Evolutionary conservation across 306 rosid species (phyloP), one percentile per base, ranked within the genome.

Genomic region (Adenanthera pavonina): DNA sequence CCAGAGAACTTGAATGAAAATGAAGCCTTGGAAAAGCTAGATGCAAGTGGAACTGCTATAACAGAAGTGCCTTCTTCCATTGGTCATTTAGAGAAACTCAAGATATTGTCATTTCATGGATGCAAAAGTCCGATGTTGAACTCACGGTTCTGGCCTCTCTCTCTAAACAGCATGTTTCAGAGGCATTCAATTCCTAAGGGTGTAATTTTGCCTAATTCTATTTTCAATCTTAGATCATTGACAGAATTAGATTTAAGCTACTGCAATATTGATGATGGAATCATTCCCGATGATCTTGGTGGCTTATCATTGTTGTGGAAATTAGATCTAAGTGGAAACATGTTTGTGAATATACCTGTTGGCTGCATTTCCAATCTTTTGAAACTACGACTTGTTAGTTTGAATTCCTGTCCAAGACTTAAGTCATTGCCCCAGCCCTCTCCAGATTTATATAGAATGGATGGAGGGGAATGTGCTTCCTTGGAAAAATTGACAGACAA

Each of bases 321-420:
- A 11, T 53, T 73, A 38, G 6, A 73, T 36, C 33, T 73, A 11
- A 34, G 33, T 2, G 77, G 65, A n/a, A 53, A 73, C n/a, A 5
- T 52, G 8, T 73, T 73, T 53, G 65, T 73, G 30, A 52, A 36
- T 54, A 35, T 73, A 9, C 35, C 49, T 35, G 11, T 0, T 36
- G n/a, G 12, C 10, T 73, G 10, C 65, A 73, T 73, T n/a, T 73
- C 65, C 53, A 73, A 73, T 73, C 64, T 72, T 72, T 35, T 73
- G 33, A 40, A 51, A 0, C 65, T 73, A 4, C 0, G 0, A 11
- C 11, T 2, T 35, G 49, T 73, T 52, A 0, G 17, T 40, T 53
- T 52, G 49, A 8, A n/a, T 8, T 1, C 0, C 0, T 72, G 64
- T 48, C 9, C 4, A 17, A 17, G 3, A 33, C 64, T 72, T 52